Conservation (phyloP, 495 filamentous ascomycete genomes). For the Tuber indicum region DNA sequence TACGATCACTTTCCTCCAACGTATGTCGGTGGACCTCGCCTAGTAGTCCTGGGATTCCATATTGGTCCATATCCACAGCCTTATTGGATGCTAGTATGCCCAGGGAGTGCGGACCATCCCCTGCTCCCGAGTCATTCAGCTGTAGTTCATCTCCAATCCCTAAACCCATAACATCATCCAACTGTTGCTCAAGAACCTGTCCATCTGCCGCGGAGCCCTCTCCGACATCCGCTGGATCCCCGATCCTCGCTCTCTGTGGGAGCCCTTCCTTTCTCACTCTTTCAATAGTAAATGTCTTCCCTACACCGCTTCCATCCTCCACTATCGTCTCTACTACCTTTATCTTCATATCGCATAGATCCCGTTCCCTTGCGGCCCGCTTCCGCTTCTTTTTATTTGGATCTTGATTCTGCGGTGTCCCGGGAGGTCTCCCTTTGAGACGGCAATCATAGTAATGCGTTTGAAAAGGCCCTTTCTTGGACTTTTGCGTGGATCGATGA, state of each 20-base stretch:
- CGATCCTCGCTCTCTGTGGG: slow-evolving; percentile 31
- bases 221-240: slow-evolving; percentile 30
- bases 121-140: slow-evolving; percentile 20
- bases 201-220: slow-evolving; percentile 28
- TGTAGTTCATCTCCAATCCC: slow-evolving; percentile 30
- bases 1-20: slow-evolving; percentile 70
- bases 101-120: slow-evolving; percentile 27
- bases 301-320: slow-evolving; percentile 27
- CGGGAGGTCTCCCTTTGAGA: slow-evolving; percentile 75
- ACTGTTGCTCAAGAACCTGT: slow-evolving; percentile 21
- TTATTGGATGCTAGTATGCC: slow-evolving; percentile 25
- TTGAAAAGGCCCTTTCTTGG: slow-evolving; percentile 76
- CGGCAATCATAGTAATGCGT: slow-evolving; percentile 90
- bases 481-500: slow-evolving; percentile 77
- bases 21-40: slow-evolving; percentile 65
- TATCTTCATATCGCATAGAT: slow-evolving; percentile 87
- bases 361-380: slow-evolving; percentile 64
- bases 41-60: slow-evolving; percentile 37
- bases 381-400: slow-evolving; percentile 87
- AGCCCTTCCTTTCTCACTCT: slow-evolving; percentile 38
- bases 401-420: slow-evolving; percentile 76
- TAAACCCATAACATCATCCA: slow-evolving; percentile 32
- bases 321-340: slow-evolving; percentile 66
- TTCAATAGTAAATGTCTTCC: slow-evolving; percentile 46
- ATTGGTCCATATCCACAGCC: slow-evolving; percentile 28